These are phyloP conservation scores for Botrytis galanthina DNA, from an alignment of 2,329 filamentous ascomycete genomes.

Conservation along the genomic window DNA sequence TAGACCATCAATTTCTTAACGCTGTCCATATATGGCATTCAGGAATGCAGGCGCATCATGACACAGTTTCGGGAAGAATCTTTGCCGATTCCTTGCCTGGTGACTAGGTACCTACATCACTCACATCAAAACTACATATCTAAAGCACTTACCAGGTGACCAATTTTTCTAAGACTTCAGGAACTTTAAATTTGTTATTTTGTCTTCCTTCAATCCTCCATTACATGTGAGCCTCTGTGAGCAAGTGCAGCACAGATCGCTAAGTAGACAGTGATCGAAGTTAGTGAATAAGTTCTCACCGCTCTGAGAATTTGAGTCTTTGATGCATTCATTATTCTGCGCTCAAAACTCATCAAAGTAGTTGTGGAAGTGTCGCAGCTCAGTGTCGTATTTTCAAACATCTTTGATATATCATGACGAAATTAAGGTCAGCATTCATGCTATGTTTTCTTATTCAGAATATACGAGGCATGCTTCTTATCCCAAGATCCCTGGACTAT, in stretches of 20 bases:
- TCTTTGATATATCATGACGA: not conserved
- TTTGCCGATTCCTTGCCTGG: not conserved
- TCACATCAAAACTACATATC: not conserved
- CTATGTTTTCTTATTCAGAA: not conserved
- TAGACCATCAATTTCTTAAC: not conserved
- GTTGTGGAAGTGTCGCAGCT: not conserved
- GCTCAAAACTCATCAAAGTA: not conserved
- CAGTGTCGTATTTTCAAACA: not conserved
- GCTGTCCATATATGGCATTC: not conserved
- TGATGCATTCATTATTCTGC: not conserved
- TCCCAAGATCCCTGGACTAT: not conserved
- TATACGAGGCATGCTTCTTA: not conserved
- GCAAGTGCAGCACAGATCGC: slow-evolving; percentile 12
- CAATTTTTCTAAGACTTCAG: not conserved
- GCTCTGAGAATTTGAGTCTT: not conserved
- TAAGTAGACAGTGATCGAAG: not conserved
- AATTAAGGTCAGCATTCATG: not conserved
- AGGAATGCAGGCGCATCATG: not conserved
- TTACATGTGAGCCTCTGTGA: not conserved
- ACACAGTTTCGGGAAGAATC: not conserved
- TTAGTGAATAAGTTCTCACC: not conserved
- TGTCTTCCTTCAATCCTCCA: slow-evolving; percentile 2
- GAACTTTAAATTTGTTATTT: not conserved
- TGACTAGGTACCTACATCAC: not conserved
- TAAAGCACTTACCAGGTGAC: not conserved